These are phyloP conservation scores for Lotmaria passim DNA, from an alignment of 208 protist genomes.

Conservation along the genomic window DNA sequence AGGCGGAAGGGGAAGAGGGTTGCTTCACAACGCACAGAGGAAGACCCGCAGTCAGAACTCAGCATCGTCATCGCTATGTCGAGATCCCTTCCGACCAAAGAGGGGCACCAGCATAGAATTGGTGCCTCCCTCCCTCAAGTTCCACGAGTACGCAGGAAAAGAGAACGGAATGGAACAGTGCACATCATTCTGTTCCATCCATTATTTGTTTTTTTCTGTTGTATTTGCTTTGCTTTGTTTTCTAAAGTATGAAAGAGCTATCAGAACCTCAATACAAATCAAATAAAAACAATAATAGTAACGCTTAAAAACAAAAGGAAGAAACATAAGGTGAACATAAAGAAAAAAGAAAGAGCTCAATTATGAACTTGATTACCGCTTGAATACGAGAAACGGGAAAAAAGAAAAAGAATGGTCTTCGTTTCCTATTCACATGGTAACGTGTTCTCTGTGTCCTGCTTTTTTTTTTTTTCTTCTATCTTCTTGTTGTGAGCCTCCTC, in stretches of 20 bases:
- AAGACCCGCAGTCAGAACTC: too few species aligned
- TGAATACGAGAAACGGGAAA: not conserved
- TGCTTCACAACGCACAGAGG: not conserved
- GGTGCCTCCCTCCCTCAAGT: too few species aligned
- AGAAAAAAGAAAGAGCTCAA: slow-evolving; percentile 7
- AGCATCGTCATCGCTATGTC: too few species aligned
- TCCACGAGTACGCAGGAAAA: too few species aligned
- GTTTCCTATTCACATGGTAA: not conserved
- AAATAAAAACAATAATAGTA: slow-evolving; percentile 5
- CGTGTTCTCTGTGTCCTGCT: slow-evolving; percentile 3
- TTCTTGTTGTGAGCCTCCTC: not conserved
- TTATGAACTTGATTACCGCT: slow-evolving; percentile 10
- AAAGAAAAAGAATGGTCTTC: not conserved
- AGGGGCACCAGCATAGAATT: too few species aligned
- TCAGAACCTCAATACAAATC: slow-evolving; percentile 9
- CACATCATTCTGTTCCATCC: not conserved
- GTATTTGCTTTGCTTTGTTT: slow-evolving; percentile 10
- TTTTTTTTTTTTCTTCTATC: slow-evolving; percentile 1
- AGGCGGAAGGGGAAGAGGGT: not conserved
- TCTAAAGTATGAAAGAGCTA: slow-evolving; percentile 1
- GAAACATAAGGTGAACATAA: slow-evolving; percentile 11
- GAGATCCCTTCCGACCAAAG: too few species aligned
- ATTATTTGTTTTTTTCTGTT: not conserved
- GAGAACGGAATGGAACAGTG: too few species aligned
- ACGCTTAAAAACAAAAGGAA: slow-evolving; percentile 18